Conservation (phyloP, 306 rosid genomes). For the Cajanus cajan region DNA sequence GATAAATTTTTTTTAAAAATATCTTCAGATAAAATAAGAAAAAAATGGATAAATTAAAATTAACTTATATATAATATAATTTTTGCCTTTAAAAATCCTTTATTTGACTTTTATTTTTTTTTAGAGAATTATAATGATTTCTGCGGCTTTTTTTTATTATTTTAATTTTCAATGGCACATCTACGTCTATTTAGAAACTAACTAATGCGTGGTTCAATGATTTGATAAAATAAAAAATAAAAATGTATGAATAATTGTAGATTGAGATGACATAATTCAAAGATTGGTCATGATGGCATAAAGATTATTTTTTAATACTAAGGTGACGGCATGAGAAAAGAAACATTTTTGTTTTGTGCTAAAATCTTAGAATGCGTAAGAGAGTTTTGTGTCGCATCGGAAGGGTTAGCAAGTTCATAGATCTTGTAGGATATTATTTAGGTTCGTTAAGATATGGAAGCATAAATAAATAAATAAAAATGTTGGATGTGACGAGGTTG, state of each 20-base stretch:
- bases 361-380: background rate
- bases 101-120: no score
- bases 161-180: background rate
- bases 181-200: background rate
- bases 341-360: background rate
- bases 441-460: conserved; percentile 35
- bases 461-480: background rate
- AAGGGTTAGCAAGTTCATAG: no score
- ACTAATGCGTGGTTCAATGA: background rate
- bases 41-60: no score
- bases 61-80: no score
- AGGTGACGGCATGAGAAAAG: background rate
- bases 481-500: conserved; percentile 34
- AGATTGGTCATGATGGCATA: conserved; percentile 29
- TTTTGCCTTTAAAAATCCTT: no score
- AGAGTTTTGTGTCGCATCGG: background rate
- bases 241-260: background rate
- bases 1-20: no score
- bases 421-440: conserved; percentile 25
- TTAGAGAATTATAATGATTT: no score
- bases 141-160: no score
- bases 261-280: conserved; percentile 20
- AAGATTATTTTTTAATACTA: conserved; percentile 7
- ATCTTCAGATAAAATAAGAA: no score
- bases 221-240: background rate